Evolutionary conservation across 164 flowering plant species (phyloP), one percentile per base, ranked within the genome.

Genomic region (Malania oleifera): DNA sequence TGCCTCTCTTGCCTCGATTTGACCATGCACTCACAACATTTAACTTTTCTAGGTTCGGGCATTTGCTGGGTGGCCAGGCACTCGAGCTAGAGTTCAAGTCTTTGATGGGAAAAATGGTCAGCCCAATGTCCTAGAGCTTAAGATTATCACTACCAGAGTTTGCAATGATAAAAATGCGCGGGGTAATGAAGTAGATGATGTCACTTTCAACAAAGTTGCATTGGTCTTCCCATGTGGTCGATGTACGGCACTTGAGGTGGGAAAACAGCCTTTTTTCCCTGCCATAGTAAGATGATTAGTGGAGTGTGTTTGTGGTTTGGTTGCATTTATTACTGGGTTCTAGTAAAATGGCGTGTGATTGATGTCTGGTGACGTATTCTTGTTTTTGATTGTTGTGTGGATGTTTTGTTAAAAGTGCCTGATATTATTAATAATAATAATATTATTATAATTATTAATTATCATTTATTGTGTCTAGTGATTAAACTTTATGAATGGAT

Each of bases 1-100:
- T 6, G 38, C 39, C 39, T 50, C 56, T 59, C 56, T 27, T 64
- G n/a, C n/a, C 34, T 61, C 9, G 17, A 12, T 41, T 25, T 54
- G 45, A n/a, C 3, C 23, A n/a, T 54, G 35, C 45, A 59, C 56
- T 47, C 69, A 57, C 59, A 58, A 68, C 68, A 67, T 65, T 59
- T 72, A 72, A 72, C 65, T 70, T 65, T 69, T 73, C 54, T 75
- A 92, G 98, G 96, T 90, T 62, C 89, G 99, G 65, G 99, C 99
- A 71, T 90, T 93, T 84, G 86, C 97, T 82, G 96, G 97, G 13
- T 93, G 99, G 99, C 99, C 97, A 5, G 95, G 99, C 65, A 90
- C 96, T 17, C 78, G 92, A 45, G 82, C 97, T 20, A 90, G 77
- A 70, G 67, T 88, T 52, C 53, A 53, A 48, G 61, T 85, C 43